Conservation (phyloP, 1,284 basidiomycete species). For the Dichomitus squalens region DNA sequence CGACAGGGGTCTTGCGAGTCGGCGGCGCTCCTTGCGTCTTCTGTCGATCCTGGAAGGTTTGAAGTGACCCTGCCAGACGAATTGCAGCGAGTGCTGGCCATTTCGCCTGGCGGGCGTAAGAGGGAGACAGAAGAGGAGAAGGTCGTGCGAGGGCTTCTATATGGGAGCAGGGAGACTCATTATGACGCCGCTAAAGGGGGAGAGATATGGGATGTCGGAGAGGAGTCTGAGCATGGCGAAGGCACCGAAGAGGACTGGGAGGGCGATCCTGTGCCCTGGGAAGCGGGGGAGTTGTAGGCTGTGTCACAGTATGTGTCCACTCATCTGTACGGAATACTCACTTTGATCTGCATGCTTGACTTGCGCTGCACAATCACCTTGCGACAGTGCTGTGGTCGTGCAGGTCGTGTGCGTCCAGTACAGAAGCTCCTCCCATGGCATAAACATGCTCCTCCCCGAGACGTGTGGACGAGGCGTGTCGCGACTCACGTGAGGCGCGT, state of each 20-base stretch:
- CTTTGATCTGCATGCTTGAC: constrained; percentile 16
- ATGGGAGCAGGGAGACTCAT: constrained; percentile 54
- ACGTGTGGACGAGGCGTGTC: constrained; percentile 27
- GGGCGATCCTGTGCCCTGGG: constrained; percentile 79
- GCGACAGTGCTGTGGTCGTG: constrained; percentile 21
- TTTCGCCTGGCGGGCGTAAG: constrained; percentile 44
- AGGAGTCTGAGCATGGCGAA: constrained; percentile 42
- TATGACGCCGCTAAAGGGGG: constrained; percentile 67
- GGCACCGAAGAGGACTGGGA: constrained; percentile 80
- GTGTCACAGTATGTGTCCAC: constrained; percentile 25
- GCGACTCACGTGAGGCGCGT: constrained; percentile 30
- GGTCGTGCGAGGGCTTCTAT: constrained; percentile 60
- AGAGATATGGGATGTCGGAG: constrained; percentile 78
- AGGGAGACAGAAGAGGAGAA: constrained; percentile 51
- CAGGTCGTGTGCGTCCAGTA: constrained; percentile 19
- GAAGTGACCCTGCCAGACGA: constrained; percentile 67
- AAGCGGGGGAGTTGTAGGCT: constrained; percentile 65
- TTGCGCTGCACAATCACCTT: constrained; percentile 4
- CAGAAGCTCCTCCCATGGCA: constrained; percentile 7
- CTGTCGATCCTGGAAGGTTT: constrained; percentile 37
- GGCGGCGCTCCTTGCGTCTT: constrained; percentile 7
- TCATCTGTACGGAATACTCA: constrained; percentile 22
- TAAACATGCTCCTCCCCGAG: constrained; percentile 7
- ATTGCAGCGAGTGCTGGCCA: constrained; percentile 60
- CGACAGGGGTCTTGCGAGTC: constrained; percentile 9